Evolutionary conservation across 1,284 basidiomycete species (phyloP), one percentile per base, ranked within the genome.

Genomic region (Papiliotrema fonsecae): DNA sequence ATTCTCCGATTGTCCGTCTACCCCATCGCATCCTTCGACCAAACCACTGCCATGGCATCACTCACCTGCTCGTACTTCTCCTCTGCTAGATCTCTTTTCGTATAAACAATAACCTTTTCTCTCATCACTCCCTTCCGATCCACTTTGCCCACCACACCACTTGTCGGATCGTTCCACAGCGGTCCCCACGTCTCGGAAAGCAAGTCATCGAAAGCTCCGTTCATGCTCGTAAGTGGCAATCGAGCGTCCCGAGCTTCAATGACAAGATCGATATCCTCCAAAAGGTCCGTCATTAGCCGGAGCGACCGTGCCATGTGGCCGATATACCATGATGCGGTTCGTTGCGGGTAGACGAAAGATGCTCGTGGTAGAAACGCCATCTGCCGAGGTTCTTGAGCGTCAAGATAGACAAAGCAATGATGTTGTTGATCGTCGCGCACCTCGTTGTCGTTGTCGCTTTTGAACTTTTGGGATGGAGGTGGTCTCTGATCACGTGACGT

Each of bases 261-360:
- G 45, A 98, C 88, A 51, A 98, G 82, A 65, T 90, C 89, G 45
- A 87, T 92, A 57, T 82, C 83, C 42, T 81, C 82, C 39, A 96
- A 79, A 49, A 90, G 77, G 36, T 80, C 76, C 11, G 89, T 87
- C 31, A 96, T 78, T 70, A 82, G 81, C 54, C 84, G 81, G 48
- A 86, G 80, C 59, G 92, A 94, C 66, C 85, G 81, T 70, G 85
- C 85, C 94, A 97, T 98, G 75, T 98, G 94, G 10, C 96, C 94
- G 24, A 89, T 87, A 73, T 88, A 96, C 93, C 93, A 97, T 76
- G 90, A 92, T 45, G 88, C 86, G n/a, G 89, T 70, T 2, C 62
- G 61, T 0, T 60, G 41, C 0, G 78, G 77, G 35, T 76, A 75
- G 0, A 62, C 56, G 58, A 80, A 80, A 0, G 46, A 35, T 6